Conservation (phyloP, 1,284 basidiomycete species). For the Leccinum solheimii region DNA sequence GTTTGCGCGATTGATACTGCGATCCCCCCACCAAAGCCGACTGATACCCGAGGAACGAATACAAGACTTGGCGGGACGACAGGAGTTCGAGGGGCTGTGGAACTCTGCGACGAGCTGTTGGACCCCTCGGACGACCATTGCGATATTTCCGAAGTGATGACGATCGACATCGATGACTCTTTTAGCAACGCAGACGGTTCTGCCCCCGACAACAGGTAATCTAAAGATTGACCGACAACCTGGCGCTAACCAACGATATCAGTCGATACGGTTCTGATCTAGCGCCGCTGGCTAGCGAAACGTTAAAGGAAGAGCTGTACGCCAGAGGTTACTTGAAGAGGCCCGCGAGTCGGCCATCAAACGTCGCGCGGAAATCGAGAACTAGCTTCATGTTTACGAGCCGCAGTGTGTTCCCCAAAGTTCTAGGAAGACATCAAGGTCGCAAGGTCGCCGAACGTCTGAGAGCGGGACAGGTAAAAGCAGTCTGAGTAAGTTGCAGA, state of each 20-base stretch:
- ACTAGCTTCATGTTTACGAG: neutral
- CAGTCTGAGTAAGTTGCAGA: neutral
- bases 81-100: neutral
- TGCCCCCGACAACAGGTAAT: constrained; percentile 14
- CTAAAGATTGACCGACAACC: constrained; percentile 1
- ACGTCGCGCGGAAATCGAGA: constrained; percentile 4
- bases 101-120: neutral
- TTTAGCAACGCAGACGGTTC: neutral
- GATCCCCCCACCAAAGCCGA: neutral
- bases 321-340: constrained; percentile 28
- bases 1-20: neutral
- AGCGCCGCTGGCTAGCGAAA: constrained; percentile 31
- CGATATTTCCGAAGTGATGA: constrained; percentile 13
- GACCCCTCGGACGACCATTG: constrained; percentile 2
- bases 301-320: constrained; percentile 36
- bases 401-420: constrained; percentile 12
- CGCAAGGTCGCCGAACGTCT: constrained; percentile 14
- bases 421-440: constrained; percentile 25
- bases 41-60: neutral
- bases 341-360: constrained; percentile 16
- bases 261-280: constrained; percentile 15
- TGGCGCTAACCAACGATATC: constrained; percentile 7
- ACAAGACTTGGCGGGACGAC: neutral
- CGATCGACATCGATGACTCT: constrained; percentile 1
- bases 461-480: constrained; percentile 17